A percentile compares a stretch with the other conserved stretches of the same genome.
Evolutionary conservation across 495 filamentous ascomycete species (phyloP).

Genomic region (Lichina pygmaea): DNA sequence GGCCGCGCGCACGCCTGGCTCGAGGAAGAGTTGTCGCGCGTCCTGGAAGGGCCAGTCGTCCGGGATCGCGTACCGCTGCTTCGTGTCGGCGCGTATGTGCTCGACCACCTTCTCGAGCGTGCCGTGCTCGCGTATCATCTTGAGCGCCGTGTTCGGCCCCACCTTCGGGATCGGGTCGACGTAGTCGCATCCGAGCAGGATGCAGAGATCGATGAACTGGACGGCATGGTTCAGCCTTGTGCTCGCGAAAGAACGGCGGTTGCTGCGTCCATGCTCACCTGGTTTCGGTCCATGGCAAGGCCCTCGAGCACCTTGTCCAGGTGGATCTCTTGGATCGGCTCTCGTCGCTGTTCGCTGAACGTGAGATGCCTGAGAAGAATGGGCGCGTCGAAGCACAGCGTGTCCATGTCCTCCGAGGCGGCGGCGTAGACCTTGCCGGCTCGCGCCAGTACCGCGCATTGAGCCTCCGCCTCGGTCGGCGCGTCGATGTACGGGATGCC

Average conservation of each 20-base stretch:
- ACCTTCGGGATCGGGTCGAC: slow-evolving; percentile 87
- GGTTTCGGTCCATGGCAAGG: slow-evolving; percentile 58
- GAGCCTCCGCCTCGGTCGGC: slow-evolving; percentile 89
- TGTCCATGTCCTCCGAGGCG: slow-evolving; percentile 98
- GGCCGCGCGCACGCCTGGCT: slow-evolving; percentile 68
- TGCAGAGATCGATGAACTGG: slow-evolving; percentile 91
- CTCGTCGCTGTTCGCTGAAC: slow-evolving; percentile 88
- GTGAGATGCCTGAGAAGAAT: slow-evolving; percentile 83
- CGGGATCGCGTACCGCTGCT: slow-evolving; percentile 55
- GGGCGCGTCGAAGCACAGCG: slow-evolving; percentile 77
- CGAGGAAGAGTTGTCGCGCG: slow-evolving; percentile 69
- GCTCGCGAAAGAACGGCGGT: background rate
- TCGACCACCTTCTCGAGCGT: slow-evolving; percentile 69
- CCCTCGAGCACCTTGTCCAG: slow-evolving; percentile 61
- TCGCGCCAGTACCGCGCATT: slow-evolving; percentile 73
- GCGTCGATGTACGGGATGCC: slow-evolving; percentile 87
- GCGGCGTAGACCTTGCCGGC: slow-evolving; percentile 93
- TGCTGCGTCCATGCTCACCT: slow-evolving; percentile 19
- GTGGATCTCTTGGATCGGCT: slow-evolving; percentile 89
- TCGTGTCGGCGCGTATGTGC: slow-evolving; percentile 42
- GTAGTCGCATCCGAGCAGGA: slow-evolving; percentile 94
- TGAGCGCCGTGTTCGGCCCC: slow-evolving; percentile 71
- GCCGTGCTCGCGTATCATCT: slow-evolving; percentile 73
- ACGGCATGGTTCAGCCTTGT: background rate
- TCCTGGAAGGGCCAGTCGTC: slow-evolving; percentile 88